Conservation (phyloP, 1,284 basidiomycete genomes). For the Rhodofomes roseus region DNA sequence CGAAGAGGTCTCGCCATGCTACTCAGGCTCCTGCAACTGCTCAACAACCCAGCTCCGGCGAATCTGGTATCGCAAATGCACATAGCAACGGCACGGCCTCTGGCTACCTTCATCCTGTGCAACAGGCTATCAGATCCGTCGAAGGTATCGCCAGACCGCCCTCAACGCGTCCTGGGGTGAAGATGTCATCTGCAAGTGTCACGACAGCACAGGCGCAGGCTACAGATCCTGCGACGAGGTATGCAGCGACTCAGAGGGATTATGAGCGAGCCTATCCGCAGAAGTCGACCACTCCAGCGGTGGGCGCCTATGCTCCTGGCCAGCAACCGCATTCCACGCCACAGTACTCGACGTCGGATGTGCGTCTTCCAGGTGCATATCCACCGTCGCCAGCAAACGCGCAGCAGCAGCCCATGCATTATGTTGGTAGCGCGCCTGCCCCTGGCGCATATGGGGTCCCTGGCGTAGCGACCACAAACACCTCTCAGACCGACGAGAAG, state of each 20-base stretch:
- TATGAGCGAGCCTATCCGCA: not conserved
- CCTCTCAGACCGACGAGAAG: slow-evolving; percentile 1
- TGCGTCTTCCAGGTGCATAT: not conserved
- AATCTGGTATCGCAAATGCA: not conserved
- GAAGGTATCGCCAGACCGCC: slow-evolving; percentile 8
- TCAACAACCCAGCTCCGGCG: not conserved
- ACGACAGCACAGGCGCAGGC: not conserved
- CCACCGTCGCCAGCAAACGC: not conserved
- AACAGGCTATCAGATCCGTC: slow-evolving; percentile 8
- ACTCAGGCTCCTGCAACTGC: not conserved
- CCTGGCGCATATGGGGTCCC: not conserved
- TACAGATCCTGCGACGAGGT: not conserved
- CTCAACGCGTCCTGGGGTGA: not conserved
- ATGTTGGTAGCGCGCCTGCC: not conserved
- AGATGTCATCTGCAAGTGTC: not conserved
- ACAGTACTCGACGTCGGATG: not conserved
- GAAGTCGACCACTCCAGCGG: not conserved
- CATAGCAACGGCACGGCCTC: not conserved
- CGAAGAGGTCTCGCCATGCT: not conserved
- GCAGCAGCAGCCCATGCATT: not conserved
- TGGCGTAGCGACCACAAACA: not conserved
- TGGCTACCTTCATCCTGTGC: slow-evolving; percentile 6
- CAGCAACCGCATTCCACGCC: not conserved
- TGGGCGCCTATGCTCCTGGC: not conserved
- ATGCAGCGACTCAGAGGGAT: not conserved